Evolutionary conservation across 768 basidiomycete species (phyloP), one percentile per base, ranked within the genome.

Genomic region (Termitomyces sp.): DNA sequence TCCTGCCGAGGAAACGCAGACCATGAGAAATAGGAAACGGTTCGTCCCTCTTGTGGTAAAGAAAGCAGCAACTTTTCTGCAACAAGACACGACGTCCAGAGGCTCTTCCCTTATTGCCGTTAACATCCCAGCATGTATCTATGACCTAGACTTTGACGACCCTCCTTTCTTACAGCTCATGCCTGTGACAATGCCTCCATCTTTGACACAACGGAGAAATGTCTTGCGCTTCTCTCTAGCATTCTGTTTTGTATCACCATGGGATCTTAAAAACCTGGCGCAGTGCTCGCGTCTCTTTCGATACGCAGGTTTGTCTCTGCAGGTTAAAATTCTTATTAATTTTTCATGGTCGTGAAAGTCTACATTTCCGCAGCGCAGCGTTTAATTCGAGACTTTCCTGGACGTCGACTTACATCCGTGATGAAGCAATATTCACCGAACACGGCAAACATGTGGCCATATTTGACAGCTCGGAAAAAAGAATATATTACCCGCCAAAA

Each of bases 371-470:
- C 88, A 0, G 64, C 66, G 13, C 68, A 76, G 53, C 77, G 79
- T 36, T 74, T 91, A 9, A 60, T 51, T 16, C 72, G 68, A 24
- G 56, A 73, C 16, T 88, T 80, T 63, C 44, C 73, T 24, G 89
- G 89, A 8, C 62, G 59, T 26, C 79, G 87, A 46, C 69, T 84
- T 43, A 69, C 71, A 18, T 36, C 60, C 0, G 52, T 83, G 7
- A 59, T 81, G 48, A 57, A 69, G 46, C 65, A 67, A 12, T 71
- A 80, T 61, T 68, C 79, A 16, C 68, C 57, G 22, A 76, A 73
- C 18, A 83, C 77, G 70, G 81, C 77, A 1, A 83, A 90, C 61
- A 73, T 86, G 65, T 92, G 90, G 90, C 87, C 88, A 7, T 90
- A 90, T 66, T 74, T 90, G 34, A 69, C 68, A 27, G 64, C 72